Evolutionary conservation across 495 filamentous ascomycete species (phyloP).

Genomic region (Hamigera avellanea): DNA sequence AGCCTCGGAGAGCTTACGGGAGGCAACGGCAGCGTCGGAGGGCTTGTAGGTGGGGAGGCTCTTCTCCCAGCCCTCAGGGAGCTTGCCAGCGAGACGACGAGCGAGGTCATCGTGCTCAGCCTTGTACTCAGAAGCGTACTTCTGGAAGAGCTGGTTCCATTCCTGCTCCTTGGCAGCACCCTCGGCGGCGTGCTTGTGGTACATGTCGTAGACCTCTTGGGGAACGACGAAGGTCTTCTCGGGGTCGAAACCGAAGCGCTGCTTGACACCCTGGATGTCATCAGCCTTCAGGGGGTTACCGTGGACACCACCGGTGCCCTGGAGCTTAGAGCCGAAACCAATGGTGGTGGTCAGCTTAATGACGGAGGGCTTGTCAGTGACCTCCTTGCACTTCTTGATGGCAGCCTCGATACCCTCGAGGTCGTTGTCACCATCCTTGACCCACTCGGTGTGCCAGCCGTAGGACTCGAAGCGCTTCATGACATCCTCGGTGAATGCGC

Average conservation of each 20-base stretch:
- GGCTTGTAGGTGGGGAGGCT: slow-evolving; percentile 85
- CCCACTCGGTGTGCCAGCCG: slow-evolving; percentile 86
- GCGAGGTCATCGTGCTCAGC: slow-evolving; percentile 65
- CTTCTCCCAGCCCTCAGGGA: slow-evolving; percentile 97
- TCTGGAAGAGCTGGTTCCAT: slow-evolving; percentile 88
- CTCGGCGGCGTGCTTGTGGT: slow-evolving; percentile 65
- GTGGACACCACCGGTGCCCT: slow-evolving; percentile 92
- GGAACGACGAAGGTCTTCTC: slow-evolving; percentile 89
- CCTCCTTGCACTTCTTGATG: slow-evolving; percentile 69
- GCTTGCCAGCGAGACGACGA: slow-evolving; percentile 70
- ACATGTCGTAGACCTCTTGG: slow-evolving; percentile 87
- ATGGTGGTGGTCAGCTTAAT: slow-evolving; percentile 98
- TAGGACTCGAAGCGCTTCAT: slow-evolving; percentile 92
- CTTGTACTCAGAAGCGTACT: slow-evolving; percentile 69
- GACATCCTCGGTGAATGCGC: slow-evolving; percentile 96
- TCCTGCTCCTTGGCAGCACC: slow-evolving; percentile 87
- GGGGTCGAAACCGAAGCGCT: slow-evolving; percentile 91
- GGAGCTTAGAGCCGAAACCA: slow-evolving; percentile 86
- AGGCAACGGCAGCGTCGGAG: slow-evolving; percentile 71
- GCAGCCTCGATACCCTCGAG: slow-evolving; percentile 80
- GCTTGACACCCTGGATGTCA: slow-evolving; percentile 84
- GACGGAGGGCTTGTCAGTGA: slow-evolving; percentile 91
- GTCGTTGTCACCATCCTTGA: slow-evolving; percentile 86
- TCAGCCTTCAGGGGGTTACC: slow-evolving; percentile 89
- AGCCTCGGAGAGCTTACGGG: slow-evolving; percentile 89